phyloP scores from a whole-genome alignment of 192 early-diverging fungal species.

The Backusella parvicylindrica region DNA sequence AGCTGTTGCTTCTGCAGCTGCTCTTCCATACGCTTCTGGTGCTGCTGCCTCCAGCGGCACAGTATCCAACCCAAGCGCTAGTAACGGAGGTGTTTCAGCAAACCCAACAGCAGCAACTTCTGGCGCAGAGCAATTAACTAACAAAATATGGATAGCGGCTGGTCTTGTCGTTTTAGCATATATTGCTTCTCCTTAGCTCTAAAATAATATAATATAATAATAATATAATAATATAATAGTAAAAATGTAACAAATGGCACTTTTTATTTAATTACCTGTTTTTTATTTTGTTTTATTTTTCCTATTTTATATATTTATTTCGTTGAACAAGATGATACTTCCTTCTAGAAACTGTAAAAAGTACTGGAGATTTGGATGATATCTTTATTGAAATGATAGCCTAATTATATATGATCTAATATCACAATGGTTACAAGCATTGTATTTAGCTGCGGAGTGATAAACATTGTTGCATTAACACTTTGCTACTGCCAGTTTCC shows the following conservation, averaged over 20 bases:
- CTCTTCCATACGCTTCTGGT: conserved; percentile 2
- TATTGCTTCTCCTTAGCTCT: background rate
- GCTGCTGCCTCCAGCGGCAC: background rate
- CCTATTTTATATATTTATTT: conserved; percentile 1
- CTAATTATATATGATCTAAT: background rate
- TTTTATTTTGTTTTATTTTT: background rate
- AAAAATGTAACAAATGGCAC: background rate
- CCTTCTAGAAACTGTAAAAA: background rate
- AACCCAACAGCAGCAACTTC: background rate
- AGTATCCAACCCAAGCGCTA: background rate
- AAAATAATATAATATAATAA: background rate
- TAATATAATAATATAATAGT: background rate
- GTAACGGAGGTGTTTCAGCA: background rate
- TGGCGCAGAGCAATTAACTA: background rate
- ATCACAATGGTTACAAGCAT: background rate
- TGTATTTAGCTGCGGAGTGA: background rate
- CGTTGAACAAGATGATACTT: background rate
- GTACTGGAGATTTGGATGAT: background rate
- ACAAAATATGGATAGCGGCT: background rate
- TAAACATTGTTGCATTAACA: background rate
- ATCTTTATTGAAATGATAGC: background rate
- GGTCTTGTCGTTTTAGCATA: background rate
- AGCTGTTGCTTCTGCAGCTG: conserved; percentile 1
- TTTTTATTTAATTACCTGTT: background rate
- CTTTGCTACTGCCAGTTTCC: background rate